Conservation (phyloP, 345 rosid species). For the Salix viminalis region DNA sequence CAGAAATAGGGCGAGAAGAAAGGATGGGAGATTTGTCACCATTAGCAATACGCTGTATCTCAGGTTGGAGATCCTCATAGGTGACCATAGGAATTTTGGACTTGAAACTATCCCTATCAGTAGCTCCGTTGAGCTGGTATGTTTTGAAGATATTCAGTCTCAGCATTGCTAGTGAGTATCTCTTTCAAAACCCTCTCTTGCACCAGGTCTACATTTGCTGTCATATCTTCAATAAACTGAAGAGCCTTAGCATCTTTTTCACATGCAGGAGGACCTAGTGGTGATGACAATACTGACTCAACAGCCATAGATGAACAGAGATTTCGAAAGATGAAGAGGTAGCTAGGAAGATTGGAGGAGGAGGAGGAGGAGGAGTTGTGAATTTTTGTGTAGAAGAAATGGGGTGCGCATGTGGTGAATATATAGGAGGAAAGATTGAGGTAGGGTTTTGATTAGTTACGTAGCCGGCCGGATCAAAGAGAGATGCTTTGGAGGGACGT, state of each 20-base stretch:
- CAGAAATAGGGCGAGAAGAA: constrained; percentile 82
- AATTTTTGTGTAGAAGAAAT: no score
- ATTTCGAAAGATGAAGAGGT: background rate
- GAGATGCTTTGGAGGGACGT: constrained; percentile 11
- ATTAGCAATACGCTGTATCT: constrained; percentile 88
- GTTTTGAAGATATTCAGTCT: constrained; percentile 70
- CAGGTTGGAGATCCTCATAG: constrained; percentile 81
- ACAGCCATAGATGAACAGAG: constrained; percentile 49
- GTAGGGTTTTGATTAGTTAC: background rate
- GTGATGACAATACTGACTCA: constrained; percentile 55
- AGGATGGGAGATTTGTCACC: constrained; percentile 86
- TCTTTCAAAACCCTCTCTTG: constrained; percentile 61
- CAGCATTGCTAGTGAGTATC: constrained; percentile 56
- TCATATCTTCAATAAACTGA: constrained; percentile 70
- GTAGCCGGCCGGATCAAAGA: background rate
- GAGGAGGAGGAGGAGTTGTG: no score
- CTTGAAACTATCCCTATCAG: constrained; percentile 66
- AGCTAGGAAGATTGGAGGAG: no score
- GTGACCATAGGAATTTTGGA: constrained; percentile 65
- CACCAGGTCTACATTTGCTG: constrained; percentile 56
- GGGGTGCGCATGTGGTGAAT: background rate
- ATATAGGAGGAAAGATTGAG: background rate
- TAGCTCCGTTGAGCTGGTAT: constrained; percentile 49
- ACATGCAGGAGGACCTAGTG: constrained; percentile 68
- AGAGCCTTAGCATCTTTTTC: constrained; percentile 78